Conservation (phyloP, 2,329 filamentous ascomycete genomes). For the Cladosporium sp. region DNA sequence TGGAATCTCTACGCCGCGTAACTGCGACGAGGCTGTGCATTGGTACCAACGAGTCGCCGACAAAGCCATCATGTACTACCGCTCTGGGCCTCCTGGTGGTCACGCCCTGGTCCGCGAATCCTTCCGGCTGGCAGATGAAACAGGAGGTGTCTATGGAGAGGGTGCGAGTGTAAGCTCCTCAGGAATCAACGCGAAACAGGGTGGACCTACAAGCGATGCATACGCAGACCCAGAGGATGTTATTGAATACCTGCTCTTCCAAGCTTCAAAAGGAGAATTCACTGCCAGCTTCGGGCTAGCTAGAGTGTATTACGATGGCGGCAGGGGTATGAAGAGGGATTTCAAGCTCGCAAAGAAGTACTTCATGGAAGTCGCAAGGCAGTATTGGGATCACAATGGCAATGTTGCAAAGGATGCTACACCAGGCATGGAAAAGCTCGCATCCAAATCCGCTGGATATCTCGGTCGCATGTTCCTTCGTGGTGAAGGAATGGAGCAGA, state of each 20-base stretch:
- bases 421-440: constrained; percentile 72
- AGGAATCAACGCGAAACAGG: constrained; percentile 75
- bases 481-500: constrained; percentile 80
- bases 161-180: constrained; percentile 89
- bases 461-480: constrained; percentile 87
- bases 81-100: constrained; percentile 87
- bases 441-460: constrained; percentile 81
- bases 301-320: constrained; percentile 85
- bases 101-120: constrained; percentile 74
- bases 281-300: constrained; percentile 85
- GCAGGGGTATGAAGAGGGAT: constrained; percentile 72
- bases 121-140: constrained; percentile 85
- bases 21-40: constrained; percentile 79
- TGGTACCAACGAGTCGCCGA: constrained; percentile 95
- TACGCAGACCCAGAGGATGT: constrained; percentile 90
- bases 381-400: constrained; percentile 80
- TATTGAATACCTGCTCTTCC: constrained; percentile 87
- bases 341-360: constrained; percentile 74
- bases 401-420: constrained; percentile 70
- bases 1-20: constrained; percentile 81
- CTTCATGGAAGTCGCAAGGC: constrained; percentile 75
- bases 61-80: constrained; percentile 85
- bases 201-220: constrained; percentile 72
- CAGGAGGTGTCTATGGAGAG: constrained; percentile 91
- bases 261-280: constrained; percentile 86